phyloP scores from a whole-genome alignment of 371 early-diverging fungal species.

The Haplosporangium sp. region DNA sequence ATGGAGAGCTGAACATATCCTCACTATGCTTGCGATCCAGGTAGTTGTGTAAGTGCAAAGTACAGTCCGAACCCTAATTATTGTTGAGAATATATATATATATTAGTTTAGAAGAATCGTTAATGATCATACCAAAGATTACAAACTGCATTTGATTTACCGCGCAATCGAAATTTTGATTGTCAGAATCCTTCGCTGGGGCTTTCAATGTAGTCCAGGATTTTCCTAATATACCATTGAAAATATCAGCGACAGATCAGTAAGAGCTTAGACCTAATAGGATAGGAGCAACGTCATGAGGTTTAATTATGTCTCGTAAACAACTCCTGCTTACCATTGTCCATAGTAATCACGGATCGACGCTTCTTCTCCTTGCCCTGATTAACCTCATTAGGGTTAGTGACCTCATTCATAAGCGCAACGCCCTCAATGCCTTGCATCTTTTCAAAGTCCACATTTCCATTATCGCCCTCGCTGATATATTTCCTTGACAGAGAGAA shows the following conservation, averaged over 20 bases:
- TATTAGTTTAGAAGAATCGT: too few species aligned
- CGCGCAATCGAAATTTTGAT: conserved; percentile 24
- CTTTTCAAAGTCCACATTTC: conserved; percentile 95
- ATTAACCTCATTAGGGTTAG: conserved; percentile 73
- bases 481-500: conserved; percentile 76
- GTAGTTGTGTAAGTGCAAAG: conserved; percentile 85
- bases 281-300: too few species aligned
- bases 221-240: conserved; percentile 14
- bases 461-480: conserved; percentile 84
- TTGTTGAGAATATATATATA: background rate
- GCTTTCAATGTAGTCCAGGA: conserved; percentile 32
- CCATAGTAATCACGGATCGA: conserved; percentile 80
- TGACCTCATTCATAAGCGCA: conserved; percentile 86
- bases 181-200: conserved; percentile 29
- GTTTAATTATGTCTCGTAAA: too few species aligned
- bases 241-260: background rate
- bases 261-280: too few species aligned
- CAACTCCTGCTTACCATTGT: conserved; percentile 76
- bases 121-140: background rate
- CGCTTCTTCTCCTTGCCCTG: conserved; percentile 70
- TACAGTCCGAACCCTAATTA: conserved; percentile 63
- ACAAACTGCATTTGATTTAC: conserved; percentile 10
- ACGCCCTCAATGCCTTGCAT: conserved; percentile 93
- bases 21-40: conserved; percentile 82
- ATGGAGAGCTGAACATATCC: conserved; percentile 80